These are phyloP conservation scores for Sanghuangporus sanghuang DNA, from an alignment of 1,284 basidiomycete species.

Conservation along the genomic window DNA sequence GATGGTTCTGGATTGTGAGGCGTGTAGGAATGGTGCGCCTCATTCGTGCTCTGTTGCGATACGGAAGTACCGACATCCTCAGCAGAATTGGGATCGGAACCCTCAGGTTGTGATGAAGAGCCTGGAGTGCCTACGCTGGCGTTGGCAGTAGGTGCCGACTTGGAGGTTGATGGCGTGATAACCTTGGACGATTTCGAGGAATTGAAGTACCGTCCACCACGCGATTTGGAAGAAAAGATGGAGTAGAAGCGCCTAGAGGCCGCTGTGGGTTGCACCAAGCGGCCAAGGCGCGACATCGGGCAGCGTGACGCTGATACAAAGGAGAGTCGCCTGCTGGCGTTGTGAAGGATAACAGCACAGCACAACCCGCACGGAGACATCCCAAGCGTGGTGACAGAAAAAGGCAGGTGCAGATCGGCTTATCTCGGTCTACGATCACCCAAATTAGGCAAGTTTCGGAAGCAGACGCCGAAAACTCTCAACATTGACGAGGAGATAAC, in stretches of 20 bases:
- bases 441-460: not conserved
- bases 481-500: not conserved
- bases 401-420: not conserved
- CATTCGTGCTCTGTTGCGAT: constrained; percentile 2
- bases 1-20: constrained; percentile 14
- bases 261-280: constrained; percentile 43
- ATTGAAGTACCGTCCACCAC: constrained; percentile 70
- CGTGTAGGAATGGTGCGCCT: constrained; percentile 3
- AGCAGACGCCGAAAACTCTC: not conserved
- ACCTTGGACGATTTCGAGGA: constrained; percentile 61
- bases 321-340: not conserved
- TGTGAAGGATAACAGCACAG: not conserved
- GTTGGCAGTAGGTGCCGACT: constrained; percentile 22
- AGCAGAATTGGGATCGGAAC: constrained; percentile 19
- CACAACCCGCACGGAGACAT: not conserved
- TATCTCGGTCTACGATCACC: not conserved
- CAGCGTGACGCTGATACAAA: not conserved
- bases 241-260: constrained; percentile 59
- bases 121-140: constrained; percentile 26
- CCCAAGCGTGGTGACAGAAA: not conserved
- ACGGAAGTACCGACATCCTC: constrained; percentile 23
- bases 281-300: constrained; percentile 40
- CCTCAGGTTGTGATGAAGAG: constrained; percentile 21
- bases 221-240: constrained; percentile 71
- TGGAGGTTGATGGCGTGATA: constrained; percentile 33